Evolutionary conservation across 75 land plant species (phyloP).

Genomic region (Larix kaempferi): DNA sequence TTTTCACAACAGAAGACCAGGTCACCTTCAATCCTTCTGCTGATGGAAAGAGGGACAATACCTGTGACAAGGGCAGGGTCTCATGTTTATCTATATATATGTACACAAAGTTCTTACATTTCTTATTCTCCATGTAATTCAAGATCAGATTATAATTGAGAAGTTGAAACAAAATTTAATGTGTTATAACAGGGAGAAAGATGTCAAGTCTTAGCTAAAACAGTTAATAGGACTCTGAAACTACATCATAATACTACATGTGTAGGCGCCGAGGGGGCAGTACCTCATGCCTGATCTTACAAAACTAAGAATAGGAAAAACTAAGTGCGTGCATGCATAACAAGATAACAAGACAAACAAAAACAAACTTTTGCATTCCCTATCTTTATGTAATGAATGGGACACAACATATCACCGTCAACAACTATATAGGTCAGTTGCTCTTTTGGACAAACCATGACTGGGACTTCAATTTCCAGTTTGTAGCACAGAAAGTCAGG

Average conservation of each 20-base stretch:
- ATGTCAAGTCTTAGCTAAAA: too few species aligned
- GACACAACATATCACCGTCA: too few species aligned
- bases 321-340: too few species aligned
- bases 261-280: too few species aligned
- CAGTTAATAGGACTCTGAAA: too few species aligned
- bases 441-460: neutral
- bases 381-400: too few species aligned
- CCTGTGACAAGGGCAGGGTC: constrained; percentile 36
- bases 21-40: constrained; percentile 77
- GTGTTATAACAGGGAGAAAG: neutral
- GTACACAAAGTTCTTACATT: neutral
- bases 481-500: neutral
- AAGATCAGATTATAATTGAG: neutral
- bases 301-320: too few species aligned
- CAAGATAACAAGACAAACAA: too few species aligned
- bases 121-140: neutral
- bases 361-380: too few species aligned
- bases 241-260: too few species aligned
- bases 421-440: too few species aligned
- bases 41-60: constrained; percentile 82
- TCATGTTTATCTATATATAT: neutral
- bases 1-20: constrained; percentile 98
- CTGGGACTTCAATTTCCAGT: neutral
- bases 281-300: too few species aligned
- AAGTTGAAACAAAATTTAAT: neutral